Evolutionary conservation across 306 rosid genomes (phyloP), one percentile per base, ranked within the genome.

Genomic region (Citrullus mucosospermus): DNA sequence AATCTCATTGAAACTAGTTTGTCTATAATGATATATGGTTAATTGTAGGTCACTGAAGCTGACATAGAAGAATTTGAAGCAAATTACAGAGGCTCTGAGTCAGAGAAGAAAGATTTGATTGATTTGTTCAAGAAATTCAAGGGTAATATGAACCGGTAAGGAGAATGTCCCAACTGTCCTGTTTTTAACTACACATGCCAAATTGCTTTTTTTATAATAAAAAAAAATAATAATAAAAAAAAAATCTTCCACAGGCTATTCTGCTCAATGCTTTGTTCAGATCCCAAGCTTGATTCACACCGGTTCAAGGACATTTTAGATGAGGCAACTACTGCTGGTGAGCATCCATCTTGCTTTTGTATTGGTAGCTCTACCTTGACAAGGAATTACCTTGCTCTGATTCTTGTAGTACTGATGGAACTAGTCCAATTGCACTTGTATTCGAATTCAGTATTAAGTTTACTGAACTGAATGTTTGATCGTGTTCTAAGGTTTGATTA

Each of bases 231-330:
- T 22, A 22, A 22, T 22, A 22, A 12, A 53, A 65, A 67, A 1
- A 72, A 76, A 32, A 9, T 9, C 59, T 83, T 62, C 63, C 85
- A 78, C 86, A 95, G 99, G 84, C 89, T 95, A 39, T 92, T 92
- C 81, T 92, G 97, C 83, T 95, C 97, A 69, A 95, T 95, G 99
- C 89, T 95, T 71, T 95, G 99, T 90, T 95, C 99, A 5, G 97
- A 92, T 84, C 83, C 89, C 76, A 87, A 88, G 85, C 91, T 91
- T 11, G 99, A 95, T 82, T 92, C 99, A 4, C 93, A 88, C 61
- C 87, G 94, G 48, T 93, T 86, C 88, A 91, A 84, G 87, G 97
- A 92, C 79, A 89, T 87, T 48, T 80, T 95, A 16, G 93, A 95
- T 11, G 97, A 89, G 87, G 85, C 88, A 75, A 83, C 92, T 78